phyloP scores from a whole-genome alignment of 1,284 basidiomycete species.

The Sanguinoderma infundibulare region DNA sequence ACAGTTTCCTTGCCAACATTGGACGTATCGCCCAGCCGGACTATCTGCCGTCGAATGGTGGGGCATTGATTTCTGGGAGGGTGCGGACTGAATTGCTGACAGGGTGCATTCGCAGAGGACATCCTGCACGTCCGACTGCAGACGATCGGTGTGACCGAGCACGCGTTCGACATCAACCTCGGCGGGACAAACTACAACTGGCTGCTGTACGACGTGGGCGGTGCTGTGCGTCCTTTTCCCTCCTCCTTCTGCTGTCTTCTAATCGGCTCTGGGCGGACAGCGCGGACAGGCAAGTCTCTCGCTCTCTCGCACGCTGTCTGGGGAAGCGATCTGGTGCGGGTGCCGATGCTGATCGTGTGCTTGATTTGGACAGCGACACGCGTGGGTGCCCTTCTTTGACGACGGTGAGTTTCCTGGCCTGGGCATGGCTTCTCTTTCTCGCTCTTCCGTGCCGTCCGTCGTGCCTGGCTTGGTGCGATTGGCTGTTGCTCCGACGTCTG shows the following conservation, averaged over 20 bases:
- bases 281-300: conserved; percentile 52
- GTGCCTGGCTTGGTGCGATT: conserved; percentile 2
- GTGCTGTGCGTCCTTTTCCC: conserved; percentile 56
- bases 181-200: conserved; percentile 68
- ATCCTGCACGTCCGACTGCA: conserved; percentile 78
- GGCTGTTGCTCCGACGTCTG: background rate
- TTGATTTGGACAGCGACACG: conserved; percentile 56
- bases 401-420: conserved; percentile 57
- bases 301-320: conserved; percentile 10
- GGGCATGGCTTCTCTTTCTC: background rate
- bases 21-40: conserved; percentile 67
- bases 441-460: conserved; percentile 2
- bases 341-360: background rate
- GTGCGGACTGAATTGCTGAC: background rate
- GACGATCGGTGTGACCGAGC: conserved; percentile 78
- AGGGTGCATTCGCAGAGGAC: conserved; percentile 52
- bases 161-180: conserved; percentile 69
- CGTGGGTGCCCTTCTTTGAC: conserved; percentile 84
- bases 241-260: background rate
- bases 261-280: conserved; percentile 33
- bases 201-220: conserved; percentile 82
- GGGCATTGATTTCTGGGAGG: conserved; percentile 13
- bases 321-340: background rate
- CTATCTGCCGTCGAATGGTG: conserved; percentile 73
- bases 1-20: conserved; percentile 71